Conservation (phyloP, 345 rosid species). For the Camelina neglecta region DNA sequence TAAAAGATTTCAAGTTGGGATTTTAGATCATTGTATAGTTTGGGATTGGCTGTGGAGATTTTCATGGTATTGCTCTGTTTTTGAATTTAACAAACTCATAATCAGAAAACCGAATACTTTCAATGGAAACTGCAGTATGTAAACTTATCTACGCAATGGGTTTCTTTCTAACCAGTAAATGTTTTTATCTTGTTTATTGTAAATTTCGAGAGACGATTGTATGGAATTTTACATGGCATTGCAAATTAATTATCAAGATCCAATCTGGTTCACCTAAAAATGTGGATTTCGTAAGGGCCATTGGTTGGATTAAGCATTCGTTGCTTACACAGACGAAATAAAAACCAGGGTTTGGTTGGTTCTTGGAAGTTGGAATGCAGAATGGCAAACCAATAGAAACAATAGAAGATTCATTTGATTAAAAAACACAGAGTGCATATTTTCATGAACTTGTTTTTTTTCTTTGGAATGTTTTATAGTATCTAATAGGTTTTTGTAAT, state of each 20-base stretch:
- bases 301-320: slow-evolving; percentile 1
- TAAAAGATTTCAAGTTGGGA: slow-evolving; percentile 7
- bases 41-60: background rate
- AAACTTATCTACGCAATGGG: background rate
- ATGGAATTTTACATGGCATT: background rate
- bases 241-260: slow-evolving; percentile 4
- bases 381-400: slow-evolving; percentile 5
- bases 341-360: slow-evolving; percentile 4
- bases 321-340: background rate
- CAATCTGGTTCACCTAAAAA: background rate
- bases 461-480: background rate
- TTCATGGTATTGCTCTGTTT: slow-evolving; percentile 21
- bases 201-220: background rate
- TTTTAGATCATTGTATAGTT: slow-evolving; percentile 12
- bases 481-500: background rate
- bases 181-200: background rate
- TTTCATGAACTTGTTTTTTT: background rate
- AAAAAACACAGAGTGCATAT: slow-evolving; percentile 18
- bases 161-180: slow-evolving; percentile 17
- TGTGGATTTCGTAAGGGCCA: background rate
- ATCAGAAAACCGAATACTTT: background rate
- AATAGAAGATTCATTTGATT: slow-evolving; percentile 11
- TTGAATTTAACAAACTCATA: background rate
- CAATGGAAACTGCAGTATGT: background rate
- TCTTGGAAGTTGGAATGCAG: background rate